Percentiles rank a stretch among this genome's conserved stretches.
Evolutionary conservation across 208 protist genomes (phyloP).

Genomic region (Porcisia deanei): DNA sequence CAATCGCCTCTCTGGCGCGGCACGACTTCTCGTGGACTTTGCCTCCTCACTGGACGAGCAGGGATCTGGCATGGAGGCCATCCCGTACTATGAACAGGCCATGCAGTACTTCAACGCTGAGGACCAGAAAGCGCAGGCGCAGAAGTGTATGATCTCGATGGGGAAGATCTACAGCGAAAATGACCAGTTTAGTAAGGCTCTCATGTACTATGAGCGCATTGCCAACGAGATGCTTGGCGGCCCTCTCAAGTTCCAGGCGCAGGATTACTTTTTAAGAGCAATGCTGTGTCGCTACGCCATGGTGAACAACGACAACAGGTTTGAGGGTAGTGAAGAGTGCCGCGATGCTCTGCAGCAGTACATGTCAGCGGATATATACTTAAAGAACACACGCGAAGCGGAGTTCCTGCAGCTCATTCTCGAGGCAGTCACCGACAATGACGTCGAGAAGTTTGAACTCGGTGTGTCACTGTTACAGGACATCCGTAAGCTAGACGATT

Average conservation of each 20-base stretch:
- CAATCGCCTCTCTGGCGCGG: conserved; percentile 65
- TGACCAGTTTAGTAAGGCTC: conserved; percentile 77
- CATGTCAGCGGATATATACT: conserved; percentile 55
- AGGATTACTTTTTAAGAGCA: conserved; percentile 84
- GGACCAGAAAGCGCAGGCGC: conserved; percentile 67
- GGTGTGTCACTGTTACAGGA: conserved; percentile 77
- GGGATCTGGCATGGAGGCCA: conserved; percentile 54
- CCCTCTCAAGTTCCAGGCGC: conserved; percentile 82
- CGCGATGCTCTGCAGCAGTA: conserved; percentile 74
- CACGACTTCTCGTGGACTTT: conserved; percentile 70
- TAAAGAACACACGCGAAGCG: conserved; percentile 80
- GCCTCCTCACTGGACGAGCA: conserved; percentile 65
- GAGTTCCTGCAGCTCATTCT: conserved; percentile 72
- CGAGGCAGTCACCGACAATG: conserved; percentile 66
- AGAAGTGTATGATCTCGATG: conserved; percentile 84
- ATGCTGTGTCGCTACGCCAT: conserved; percentile 83
- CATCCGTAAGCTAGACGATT: conserved; percentile 80
- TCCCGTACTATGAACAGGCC: conserved; percentile 79
- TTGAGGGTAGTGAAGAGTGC: conserved; percentile 69
- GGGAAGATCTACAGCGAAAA: conserved; percentile 79
- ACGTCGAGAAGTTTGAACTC: conserved; percentile 81
- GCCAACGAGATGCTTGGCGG: conserved; percentile 69
- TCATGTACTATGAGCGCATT: conserved; percentile 82
- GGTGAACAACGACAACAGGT: conserved; percentile 74
- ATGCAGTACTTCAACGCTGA: conserved; percentile 84